Conservation (phyloP, 805 yeast genomes). For the Cyberlindnera xylosilytica region DNA sequence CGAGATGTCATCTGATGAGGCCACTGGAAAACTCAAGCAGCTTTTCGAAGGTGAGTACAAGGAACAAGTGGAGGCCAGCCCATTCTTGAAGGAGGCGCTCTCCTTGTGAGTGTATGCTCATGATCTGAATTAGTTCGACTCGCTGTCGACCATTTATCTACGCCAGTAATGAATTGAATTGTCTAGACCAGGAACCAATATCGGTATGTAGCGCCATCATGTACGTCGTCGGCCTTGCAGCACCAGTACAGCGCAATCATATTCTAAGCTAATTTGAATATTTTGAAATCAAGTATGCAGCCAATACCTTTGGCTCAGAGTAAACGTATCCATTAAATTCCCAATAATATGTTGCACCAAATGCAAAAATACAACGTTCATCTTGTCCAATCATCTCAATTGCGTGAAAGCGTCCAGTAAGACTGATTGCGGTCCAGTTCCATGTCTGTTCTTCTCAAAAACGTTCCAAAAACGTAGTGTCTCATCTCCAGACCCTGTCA, state of each 20-base stretch:
- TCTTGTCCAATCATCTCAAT: constrained; percentile 45
- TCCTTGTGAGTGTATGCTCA: constrained; percentile 7
- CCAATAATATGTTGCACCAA: too few relatives aligned
- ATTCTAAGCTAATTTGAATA: too few relatives aligned
- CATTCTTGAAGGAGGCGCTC: constrained; percentile 45
- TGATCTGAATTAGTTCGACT: too few relatives aligned
- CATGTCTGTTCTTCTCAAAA: constrained; percentile 70
- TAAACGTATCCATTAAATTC: neutral
- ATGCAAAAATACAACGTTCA: too few relatives aligned
- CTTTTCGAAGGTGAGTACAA: constrained; percentile 30
- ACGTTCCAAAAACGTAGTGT: constrained; percentile 94
- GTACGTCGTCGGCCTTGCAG: too few relatives aligned
- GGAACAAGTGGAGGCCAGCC: constrained; percentile 30
- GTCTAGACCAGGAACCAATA: too few relatives aligned
- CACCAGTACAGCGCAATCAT: too few relatives aligned
- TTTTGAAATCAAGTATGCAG: too few relatives aligned
- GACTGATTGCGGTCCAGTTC: constrained; percentile 57
- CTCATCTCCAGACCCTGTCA: constrained; percentile 98
- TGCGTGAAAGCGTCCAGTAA: constrained; percentile 73
- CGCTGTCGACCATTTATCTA: too few relatives aligned
- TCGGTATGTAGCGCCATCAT: too few relatives aligned
- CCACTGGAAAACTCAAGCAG: constrained; percentile 36
- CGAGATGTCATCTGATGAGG: constrained; percentile 32
- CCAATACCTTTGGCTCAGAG: too few relatives aligned
- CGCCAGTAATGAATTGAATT: too few relatives aligned